A percentile compares a stretch with the other conserved stretches of the same genome.
Evolutionary conservation across 306 rosid species (phyloP).

Genomic region (Glycine soja): DNA sequence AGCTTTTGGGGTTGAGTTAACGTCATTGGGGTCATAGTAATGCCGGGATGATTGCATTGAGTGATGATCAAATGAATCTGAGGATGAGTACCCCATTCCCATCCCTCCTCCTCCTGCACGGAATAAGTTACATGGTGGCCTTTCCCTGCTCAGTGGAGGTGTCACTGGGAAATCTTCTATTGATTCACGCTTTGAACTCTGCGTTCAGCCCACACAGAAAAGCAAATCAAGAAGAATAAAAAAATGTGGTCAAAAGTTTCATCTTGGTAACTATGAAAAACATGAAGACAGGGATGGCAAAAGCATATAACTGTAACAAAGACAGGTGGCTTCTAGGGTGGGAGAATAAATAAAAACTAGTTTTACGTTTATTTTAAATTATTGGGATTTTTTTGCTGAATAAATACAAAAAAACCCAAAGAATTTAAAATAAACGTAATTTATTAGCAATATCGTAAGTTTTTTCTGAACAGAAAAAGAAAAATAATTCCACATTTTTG

Average conservation of each 20-base stretch:
- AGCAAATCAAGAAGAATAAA: constrained; percentile 11
- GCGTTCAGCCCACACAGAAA: constrained; percentile 28
- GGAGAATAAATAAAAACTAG: too few relatives aligned
- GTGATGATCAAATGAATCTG: constrained; percentile 63
- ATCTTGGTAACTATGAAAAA: background rate
- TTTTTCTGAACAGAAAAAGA: too few relatives aligned
- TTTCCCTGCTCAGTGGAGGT: constrained; percentile 59
- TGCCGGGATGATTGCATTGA: constrained; percentile 58
- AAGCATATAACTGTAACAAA: background rate
- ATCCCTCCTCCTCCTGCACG: constrained; percentile 59
- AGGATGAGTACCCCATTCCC: constrained; percentile 68
- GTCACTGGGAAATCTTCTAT: constrained; percentile 64
- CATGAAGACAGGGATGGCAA: background rate
- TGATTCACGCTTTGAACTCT: constrained; percentile 69
- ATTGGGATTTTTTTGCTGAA: too few relatives aligned
- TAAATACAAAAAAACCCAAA: too few relatives aligned
- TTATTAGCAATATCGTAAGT: too few relatives aligned
- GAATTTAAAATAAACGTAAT: too few relatives aligned
- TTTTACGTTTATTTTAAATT: too few relatives aligned
- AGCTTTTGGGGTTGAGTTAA: constrained; percentile 67
- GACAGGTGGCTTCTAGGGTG: too few relatives aligned
- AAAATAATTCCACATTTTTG: too few relatives aligned
- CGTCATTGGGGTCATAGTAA: constrained; percentile 46
- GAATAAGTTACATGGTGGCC: constrained; percentile 58
- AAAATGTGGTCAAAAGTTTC: background rate